Evolutionary conservation across 164 flowering plant species (phyloP), one percentile per base, ranked within the genome.

Genomic region (Macadamia tetraphylla): DNA sequence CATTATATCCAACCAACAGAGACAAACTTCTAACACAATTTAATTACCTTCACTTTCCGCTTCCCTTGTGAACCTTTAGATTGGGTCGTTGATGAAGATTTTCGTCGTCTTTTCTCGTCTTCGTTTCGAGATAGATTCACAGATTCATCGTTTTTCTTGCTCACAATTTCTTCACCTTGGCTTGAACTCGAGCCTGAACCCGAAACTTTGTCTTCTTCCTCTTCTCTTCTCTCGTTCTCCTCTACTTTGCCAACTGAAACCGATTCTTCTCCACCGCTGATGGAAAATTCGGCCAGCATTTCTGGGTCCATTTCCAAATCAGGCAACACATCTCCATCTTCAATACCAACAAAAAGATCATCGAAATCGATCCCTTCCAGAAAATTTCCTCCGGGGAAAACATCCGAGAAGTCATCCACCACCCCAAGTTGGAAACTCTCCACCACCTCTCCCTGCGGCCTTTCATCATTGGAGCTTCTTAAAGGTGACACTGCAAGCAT

Each of bases 251-350:
- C 77, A 10, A 18, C 44, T 0, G 73, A 58, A 0, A 42, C 15
- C 31, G 78, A 71, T 4, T 84, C 88, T 42, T 86, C 88, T 6
- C 85, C 83, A 6, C 83, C 77, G 70, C 85, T 81, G 60, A 71
- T 56, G 0, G 98, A 83, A 63, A 86, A 87, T 18, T 87, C 94
- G 0, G 92, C 87, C 1, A 89, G 79, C 65, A 93, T 67, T 29
- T 93, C 94, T 14, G 92, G 79, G 81, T 91, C 97, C 86, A 91
- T 80, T 78, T 89, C 97, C 87, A 94, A 77, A 75, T 87, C 94
- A 12, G 92, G 98, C 63, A 91, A 68, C 51, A 81, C 70, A 57
- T 91, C 90, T 6, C 81, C 87, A 53, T 85, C 85, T 6, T 76
- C 80, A 56, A 85, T 80, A 3, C 87, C 90, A 12, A 77, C 56